Conservation (phyloP, 2,329 filamentous ascomycete species). For the Lasiodiplodia hormozganensis region DNA sequence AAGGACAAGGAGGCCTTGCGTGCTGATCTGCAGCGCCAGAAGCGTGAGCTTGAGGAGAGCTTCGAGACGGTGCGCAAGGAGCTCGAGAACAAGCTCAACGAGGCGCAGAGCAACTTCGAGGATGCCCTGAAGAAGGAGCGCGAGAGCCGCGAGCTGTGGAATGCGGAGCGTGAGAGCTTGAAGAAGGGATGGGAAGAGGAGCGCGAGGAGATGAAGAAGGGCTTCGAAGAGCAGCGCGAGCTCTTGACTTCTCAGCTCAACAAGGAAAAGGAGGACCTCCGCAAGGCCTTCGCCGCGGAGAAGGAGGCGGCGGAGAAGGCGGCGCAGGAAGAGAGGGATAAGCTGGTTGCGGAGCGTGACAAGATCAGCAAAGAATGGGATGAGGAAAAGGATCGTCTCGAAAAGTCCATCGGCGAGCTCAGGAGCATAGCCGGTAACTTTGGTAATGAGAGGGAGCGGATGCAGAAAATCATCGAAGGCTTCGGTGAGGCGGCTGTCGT, state of each 20-base stretch:
- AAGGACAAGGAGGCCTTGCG: conserved; percentile 45
- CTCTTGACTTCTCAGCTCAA: conserved; percentile 45
- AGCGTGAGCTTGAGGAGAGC: conserved; percentile 51
- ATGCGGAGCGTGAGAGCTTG: conserved; percentile 49
- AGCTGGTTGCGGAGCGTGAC: conserved; percentile 44
- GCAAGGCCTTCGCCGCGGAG: conserved; percentile 53
- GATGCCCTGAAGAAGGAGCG: conserved; percentile 55
- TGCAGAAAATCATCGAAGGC: conserved; percentile 52
- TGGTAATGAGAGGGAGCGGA: conserved; percentile 49
- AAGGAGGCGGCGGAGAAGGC: conserved; percentile 45
- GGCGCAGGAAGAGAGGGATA: conserved; percentile 44
- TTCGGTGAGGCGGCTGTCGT: conserved; percentile 51
- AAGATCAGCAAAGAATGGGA: conserved; percentile 39
- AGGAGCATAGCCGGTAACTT: conserved; percentile 46
- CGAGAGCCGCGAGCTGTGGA: conserved; percentile 56
- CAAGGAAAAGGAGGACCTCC: conserved; percentile 52
- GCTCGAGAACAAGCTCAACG: conserved; percentile 50
- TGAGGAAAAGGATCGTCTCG: conserved; percentile 36
- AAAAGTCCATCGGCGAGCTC: conserved; percentile 34
- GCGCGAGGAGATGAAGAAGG: conserved; percentile 57
- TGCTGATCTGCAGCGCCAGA: conserved; percentile 42
- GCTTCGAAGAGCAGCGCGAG: conserved; percentile 60
- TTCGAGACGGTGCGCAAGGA: conserved; percentile 50
- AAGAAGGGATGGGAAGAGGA: conserved; percentile 55
- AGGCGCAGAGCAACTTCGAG: conserved; percentile 52